phyloP scores from a whole-genome alignment of 345 rosid genomes.

The Hibiscus mutabilis region DNA sequence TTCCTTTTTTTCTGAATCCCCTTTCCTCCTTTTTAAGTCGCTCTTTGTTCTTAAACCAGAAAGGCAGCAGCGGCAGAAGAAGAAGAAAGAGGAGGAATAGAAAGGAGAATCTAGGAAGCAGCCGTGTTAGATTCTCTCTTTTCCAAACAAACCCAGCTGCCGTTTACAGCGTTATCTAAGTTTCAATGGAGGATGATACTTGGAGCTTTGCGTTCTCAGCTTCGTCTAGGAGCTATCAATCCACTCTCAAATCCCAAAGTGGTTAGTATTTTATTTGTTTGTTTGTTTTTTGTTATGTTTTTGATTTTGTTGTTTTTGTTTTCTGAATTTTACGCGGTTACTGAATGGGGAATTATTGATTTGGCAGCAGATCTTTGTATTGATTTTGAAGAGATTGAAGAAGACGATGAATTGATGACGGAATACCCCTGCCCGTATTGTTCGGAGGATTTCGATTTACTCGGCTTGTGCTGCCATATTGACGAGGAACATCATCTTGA shows the following conservation, averaged over 20 bases:
- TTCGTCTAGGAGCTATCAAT: conserved; percentile 34
- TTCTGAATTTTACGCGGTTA: neutral
- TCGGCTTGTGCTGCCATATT: conserved; percentile 51
- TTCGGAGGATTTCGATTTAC: conserved; percentile 50
- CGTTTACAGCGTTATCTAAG: neutral
- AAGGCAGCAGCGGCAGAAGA: neutral
- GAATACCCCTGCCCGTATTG: conserved; percentile 62
- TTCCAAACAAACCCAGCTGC: neutral
- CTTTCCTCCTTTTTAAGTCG: neutral
- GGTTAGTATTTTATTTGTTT: conserved; percentile 17
- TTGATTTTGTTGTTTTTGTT: neutral
- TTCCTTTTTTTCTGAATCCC: conserved; percentile 9
- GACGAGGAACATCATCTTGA: conserved; percentile 59
- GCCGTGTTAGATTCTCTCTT: conserved; percentile 7
- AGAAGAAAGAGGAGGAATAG: neutral
- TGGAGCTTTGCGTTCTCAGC: conserved; percentile 40
- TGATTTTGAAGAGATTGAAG: conserved; percentile 44
- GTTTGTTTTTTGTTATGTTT: neutral
- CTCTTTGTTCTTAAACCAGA: neutral
- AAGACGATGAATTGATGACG: conserved; percentile 41
- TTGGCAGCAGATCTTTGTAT: conserved; percentile 27
- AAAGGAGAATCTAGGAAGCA: neutral
- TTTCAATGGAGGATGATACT: conserved; percentile 39
- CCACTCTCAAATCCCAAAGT: conserved; percentile 31
- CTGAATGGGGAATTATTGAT: neutral